Evolutionary conservation across 2,329 filamentous ascomycete genomes (phyloP), one percentile per base, ranked within the genome.

Genomic region (Gnomoniopsis smithogilvyi): DNA sequence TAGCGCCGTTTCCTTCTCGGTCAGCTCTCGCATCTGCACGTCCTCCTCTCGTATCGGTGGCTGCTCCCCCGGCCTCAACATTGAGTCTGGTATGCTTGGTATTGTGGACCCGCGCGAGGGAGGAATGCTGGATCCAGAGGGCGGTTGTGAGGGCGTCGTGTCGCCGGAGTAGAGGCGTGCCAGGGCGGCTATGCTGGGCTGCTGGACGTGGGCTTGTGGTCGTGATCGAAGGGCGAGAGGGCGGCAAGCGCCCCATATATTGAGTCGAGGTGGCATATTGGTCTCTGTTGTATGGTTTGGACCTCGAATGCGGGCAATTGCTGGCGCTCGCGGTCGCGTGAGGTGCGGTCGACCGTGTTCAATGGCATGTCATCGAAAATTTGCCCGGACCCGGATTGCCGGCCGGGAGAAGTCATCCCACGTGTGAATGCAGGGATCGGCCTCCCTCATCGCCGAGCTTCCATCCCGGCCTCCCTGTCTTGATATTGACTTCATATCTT

Each of bases 231-330:
- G 63, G 41, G 74, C 71, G 51, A 80, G 70, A 47, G 74, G 70
- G 61, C 76, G 73, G 68, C 75, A 73, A 54, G 72, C 73, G 65
- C 71, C 68, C 64, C 79, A 76, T 45, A 85, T 64, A 62, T 78
- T 80, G 65, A 83, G 71, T 71, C 81, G 76, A 59, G 83, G 78
- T 65, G 83, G 78, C 84, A 87, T 87, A 6, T 45, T 58, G 61
- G 71, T 49, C 53, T 52, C 58, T 51, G 62, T 62, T 58, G 33
- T 60, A 52, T 54, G 48, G 46, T 51, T 58, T 61, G 62, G 33
- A n/a, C n/a, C n/a, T n/a, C n/a, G n/a, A n/a, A n/a, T n/a, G n/a
- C n/a, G n/a, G n/a, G n/a, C n/a, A n/a, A n/a, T n/a, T n/a, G n/a
- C n/a, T n/a, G n/a, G n/a, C n/a, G n/a, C n/a, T 51, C 51, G 54